phyloP scores from a whole-genome alignment of 2,329 filamentous ascomycete species.

The Curvularia sp. region DNA sequence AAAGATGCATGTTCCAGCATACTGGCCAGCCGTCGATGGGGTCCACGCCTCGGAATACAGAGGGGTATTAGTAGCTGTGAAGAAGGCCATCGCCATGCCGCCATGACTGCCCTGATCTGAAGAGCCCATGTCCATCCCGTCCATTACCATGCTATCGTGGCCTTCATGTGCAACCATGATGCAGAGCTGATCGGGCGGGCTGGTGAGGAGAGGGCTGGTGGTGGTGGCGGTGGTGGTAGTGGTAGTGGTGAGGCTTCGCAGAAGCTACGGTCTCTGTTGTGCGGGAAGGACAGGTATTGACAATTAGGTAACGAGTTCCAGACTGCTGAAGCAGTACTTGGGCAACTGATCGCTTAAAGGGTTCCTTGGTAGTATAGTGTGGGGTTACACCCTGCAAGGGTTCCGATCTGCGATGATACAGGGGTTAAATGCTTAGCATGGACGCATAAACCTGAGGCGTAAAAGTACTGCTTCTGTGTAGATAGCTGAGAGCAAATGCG shows the following conservation, averaged over 20 bases:
- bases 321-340: constrained; percentile 33
- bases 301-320: constrained; percentile 38
- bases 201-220: not conserved
- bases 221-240: not conserved
- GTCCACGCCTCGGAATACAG: constrained; percentile 77
- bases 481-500: constrained; percentile 36
- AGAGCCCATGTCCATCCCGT: constrained; percentile 23
- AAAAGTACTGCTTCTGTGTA: constrained; percentile 24
- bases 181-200: constrained; percentile 12
- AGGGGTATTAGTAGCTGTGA: constrained; percentile 66
- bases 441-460: constrained; percentile 32
- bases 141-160: constrained; percentile 25
- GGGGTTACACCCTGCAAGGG: constrained; percentile 29
- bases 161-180: constrained; percentile 47
- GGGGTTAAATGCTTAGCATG: constrained; percentile 30
- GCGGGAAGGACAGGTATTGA: constrained; percentile 12
- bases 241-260: constrained; percentile 1
- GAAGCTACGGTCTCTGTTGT: not conserved
- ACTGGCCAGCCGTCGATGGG: constrained; percentile 71
- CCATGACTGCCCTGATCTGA: constrained; percentile 16
- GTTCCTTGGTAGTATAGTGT: constrained; percentile 14
- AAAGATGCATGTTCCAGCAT: constrained; percentile 92
- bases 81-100: constrained; percentile 69
- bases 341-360: constrained; percentile 32
- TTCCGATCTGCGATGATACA: constrained; percentile 16